Evolutionary conservation across 2,329 filamentous ascomycete genomes (phyloP), one percentile per base, ranked within the genome.

Genomic region (Apiospora sp.): DNA sequence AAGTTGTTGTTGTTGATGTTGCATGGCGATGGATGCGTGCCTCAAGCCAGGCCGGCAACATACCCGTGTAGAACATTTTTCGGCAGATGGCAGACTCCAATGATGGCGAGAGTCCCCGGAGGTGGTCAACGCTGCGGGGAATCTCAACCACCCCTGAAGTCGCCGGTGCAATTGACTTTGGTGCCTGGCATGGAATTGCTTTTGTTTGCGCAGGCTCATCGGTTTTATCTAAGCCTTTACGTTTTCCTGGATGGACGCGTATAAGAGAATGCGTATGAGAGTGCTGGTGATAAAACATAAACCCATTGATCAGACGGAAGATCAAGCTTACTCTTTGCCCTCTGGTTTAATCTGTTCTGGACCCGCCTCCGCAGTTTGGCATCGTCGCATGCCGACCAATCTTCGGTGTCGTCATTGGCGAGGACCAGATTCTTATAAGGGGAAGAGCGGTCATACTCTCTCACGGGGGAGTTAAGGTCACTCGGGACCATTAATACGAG

Each of bases 341-440:
- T 64, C 34, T 64, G 58, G 22, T 64, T 64, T 10, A 64, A 37
- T 16, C 58, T 37, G 58, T 64, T 64, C 34, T 64, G 58, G 30
- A 64, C 58, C 19, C 22, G 37, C 12, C 58, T 41, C 5, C 58
- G 58, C 58, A 64, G 19, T 64, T 64, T 64, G 8, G 58, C 58
- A 64, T 64, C 58, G 10, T 64, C 58, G 58, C 58, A 64, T 41
- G 58, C 58, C 19, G 58, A 64, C 58, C 58, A 64, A 13, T 64
- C 58, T 64, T 64, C 58, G 34, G 30, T 64, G 58, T 64, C 58
- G 19, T 64, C 34, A 64, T 64, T 64, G 10, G 58, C 58, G 19
- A 64, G 58, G 3, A 41, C 34, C 10, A 64, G 34, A 19, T 64
- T 64, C 58, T 41, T 64, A 10, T 41, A 64, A 4, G 58, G 58